Evolutionary conservation across 768 basidiomycete species (phyloP).

Genomic region (Termitomyces eurrhizus): DNA sequence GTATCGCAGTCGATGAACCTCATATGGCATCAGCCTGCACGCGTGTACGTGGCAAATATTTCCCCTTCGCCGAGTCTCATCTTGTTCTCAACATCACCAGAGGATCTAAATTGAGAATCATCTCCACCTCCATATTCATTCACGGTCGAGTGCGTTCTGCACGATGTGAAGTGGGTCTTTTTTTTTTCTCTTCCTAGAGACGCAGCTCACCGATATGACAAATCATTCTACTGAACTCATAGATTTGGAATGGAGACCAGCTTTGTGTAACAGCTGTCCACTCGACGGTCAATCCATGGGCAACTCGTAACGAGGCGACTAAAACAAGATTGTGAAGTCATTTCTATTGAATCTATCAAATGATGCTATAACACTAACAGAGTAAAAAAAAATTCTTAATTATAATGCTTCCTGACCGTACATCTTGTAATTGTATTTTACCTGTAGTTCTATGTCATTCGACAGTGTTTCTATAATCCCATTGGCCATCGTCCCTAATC

Average conservation of each 20-base stretch:
- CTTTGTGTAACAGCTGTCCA: slow-evolving; percentile 44
- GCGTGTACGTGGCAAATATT: slow-evolving; percentile 23
- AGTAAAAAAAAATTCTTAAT: neutral
- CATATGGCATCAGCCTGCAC: slow-evolving; percentile 43
- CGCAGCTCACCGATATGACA: neutral
- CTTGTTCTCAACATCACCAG: slow-evolving; percentile 20
- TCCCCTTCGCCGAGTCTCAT: neutral
- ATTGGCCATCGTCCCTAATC: neutral
- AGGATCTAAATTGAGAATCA: slow-evolving; percentile 37
- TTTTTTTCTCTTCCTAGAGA: too few species aligned
- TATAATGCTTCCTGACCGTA: neutral
- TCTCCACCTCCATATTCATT: slow-evolving; percentile 38
- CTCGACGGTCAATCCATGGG: slow-evolving; percentile 32
- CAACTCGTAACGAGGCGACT: slow-evolving; percentile 4
- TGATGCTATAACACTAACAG: slow-evolving; percentile 1
- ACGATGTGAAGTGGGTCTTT: slow-evolving; percentile 37
- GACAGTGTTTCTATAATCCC: neutral
- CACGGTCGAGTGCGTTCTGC: slow-evolving; percentile 38
- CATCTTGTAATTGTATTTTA: slow-evolving; percentile 1
- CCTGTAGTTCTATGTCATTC: neutral
- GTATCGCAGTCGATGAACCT: slow-evolving; percentile 50
- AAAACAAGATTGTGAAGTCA: slow-evolving; percentile 10
- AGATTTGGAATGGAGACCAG: slow-evolving; percentile 40
- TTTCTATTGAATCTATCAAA: neutral
- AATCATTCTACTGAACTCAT: neutral